A percentile compares a stretch with the other conserved stretches of the same genome.
phyloP scores from a whole-genome alignment of 176 grass and related monocot genomes.

The Triticum monococcum region DNA sequence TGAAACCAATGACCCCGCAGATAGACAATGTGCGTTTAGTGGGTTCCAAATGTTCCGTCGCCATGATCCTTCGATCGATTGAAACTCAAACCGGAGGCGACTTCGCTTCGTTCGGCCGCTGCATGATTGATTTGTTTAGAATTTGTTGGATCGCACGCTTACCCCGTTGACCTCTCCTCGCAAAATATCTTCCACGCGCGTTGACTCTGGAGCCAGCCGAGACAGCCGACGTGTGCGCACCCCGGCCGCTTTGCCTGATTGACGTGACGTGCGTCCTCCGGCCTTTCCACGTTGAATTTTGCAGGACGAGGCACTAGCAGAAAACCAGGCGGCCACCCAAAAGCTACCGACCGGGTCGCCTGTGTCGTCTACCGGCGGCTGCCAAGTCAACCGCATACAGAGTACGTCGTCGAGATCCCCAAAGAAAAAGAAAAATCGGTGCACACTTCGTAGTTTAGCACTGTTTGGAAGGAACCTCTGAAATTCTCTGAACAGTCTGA shows the following conservation, averaged over 20 bases:
- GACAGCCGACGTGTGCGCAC: background rate
- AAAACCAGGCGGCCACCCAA: background rate
- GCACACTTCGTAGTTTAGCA: no score
- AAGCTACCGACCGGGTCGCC: constrained; percentile 11
- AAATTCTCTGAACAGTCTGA: no score
- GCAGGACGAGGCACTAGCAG: background rate
- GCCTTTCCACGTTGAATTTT: constrained; percentile 32
- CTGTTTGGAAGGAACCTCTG: no score
- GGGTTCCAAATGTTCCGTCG: background rate
- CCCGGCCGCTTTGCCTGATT: background rate
- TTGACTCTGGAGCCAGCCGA: constrained; percentile 1
- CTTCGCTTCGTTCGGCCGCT: background rate
- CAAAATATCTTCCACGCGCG: constrained; percentile 31
- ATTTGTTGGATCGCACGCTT: background rate
- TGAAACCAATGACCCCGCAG: background rate
- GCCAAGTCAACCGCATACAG: background rate
- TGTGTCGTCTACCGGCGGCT: background rate
- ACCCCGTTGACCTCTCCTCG: constrained; percentile 24
- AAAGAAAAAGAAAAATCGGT: no score
- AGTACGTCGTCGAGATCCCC: background rate
- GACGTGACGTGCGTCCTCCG: background rate
- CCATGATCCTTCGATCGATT: background rate
- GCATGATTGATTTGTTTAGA: constrained; percentile 18
- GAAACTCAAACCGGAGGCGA: background rate
- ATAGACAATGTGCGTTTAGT: background rate